phyloP scores from a whole-genome alignment of 73 alveolate species.

The Stentor roeselii region DNA sequence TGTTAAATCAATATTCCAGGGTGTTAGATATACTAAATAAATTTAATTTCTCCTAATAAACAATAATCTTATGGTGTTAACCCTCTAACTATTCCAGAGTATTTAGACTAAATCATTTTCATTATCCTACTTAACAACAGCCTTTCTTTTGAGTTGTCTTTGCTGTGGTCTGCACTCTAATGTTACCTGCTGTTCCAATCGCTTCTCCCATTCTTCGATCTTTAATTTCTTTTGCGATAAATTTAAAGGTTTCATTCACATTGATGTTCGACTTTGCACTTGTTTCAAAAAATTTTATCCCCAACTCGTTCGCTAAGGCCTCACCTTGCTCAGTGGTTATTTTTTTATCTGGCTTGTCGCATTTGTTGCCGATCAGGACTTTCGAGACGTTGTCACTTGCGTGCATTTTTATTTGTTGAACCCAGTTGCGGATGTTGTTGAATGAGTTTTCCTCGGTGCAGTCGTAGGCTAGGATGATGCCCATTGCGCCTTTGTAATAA shows the following conservation, averaged over 20 bases:
- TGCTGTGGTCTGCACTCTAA: too few species aligned
- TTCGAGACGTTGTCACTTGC: conserved; percentile 40
- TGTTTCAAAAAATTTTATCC: conserved; percentile 77
- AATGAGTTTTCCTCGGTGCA: conserved; percentile 59
- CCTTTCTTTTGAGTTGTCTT: too few species aligned
- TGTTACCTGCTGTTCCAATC: too few species aligned
- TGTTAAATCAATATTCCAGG: too few species aligned
- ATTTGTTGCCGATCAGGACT: conserved; percentile 40
- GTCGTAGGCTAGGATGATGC: conserved; percentile 78
- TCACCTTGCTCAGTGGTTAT: conserved; percentile 70
- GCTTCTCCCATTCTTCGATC: conserved; percentile 42
- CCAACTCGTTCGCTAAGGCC: conserved; percentile 68
- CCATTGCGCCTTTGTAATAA: conserved; percentile 90
- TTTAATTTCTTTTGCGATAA: conserved; percentile 49
- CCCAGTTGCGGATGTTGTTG: conserved; percentile 64
- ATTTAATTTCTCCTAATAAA: too few species aligned
- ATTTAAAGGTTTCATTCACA: conserved; percentile 67
- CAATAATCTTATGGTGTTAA: too few species aligned
- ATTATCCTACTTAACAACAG: too few species aligned
- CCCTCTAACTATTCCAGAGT: too few species aligned
- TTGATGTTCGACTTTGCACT: conserved; percentile 77
- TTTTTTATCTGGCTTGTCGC: conserved; percentile 54
- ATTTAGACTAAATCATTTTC: too few species aligned
- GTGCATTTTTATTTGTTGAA: conserved; percentile 35
- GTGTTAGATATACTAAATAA: too few species aligned